A percentile compares a stretch with the other conserved stretches of the same genome.
Conservation (phyloP, 805 yeast species). For the Maudiozyma bulderi region DNA sequence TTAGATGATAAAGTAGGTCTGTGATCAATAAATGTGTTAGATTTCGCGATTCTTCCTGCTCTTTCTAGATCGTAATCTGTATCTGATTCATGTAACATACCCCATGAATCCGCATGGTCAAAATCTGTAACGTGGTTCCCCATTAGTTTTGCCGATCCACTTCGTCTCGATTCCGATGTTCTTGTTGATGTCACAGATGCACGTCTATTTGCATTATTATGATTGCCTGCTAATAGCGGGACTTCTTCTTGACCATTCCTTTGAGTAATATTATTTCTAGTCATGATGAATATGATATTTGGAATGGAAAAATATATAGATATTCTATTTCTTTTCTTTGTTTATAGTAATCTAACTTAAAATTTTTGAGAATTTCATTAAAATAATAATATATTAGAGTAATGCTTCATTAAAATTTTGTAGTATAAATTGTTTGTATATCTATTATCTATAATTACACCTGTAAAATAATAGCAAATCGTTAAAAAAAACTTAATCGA, state of each 20-base stretch:
- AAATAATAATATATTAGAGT: too few species aligned
- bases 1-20: conserved; percentile 13
- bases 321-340: too few species aligned
- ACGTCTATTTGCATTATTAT: background rate
- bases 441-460: too few species aligned
- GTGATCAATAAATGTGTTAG: conserved; percentile 20
- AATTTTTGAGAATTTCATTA: too few species aligned
- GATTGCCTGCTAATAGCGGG: background rate
- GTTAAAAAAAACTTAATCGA: too few species aligned
- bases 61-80: conserved; percentile 9
- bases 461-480: too few species aligned
- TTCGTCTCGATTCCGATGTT: conserved; percentile 1
- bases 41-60: conserved; percentile 7
- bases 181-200: background rate
- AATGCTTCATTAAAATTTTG: too few species aligned
- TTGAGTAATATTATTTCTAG: background rate
- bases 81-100: conserved; percentile 25
- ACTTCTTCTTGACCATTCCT: background rate
- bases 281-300: background rate
- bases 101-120: conserved; percentile 28
- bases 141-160: background rate
- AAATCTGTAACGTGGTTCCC: conserved; percentile 16
- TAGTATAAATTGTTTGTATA: too few species aligned
- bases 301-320: too few species aligned
- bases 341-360: too few species aligned